A percentile compares a stretch with the other conserved stretches of the same genome.
These are phyloP conservation scores for Cercospora citrullina DNA, from an alignment of 2,329 filamentous ascomycete genomes.

Conservation along the genomic window DNA sequence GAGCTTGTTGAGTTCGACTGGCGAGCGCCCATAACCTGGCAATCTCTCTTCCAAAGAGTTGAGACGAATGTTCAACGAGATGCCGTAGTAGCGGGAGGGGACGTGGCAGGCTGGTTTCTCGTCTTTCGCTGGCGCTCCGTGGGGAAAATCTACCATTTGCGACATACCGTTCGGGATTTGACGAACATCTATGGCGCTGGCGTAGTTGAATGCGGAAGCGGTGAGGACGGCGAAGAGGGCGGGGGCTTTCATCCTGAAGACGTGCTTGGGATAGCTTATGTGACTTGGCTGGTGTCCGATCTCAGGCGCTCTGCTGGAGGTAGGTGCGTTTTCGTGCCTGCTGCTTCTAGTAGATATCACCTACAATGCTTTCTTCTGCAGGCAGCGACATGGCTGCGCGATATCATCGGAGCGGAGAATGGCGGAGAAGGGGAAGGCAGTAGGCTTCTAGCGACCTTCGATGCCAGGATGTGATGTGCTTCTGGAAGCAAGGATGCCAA, in stretches of 20 bases:
- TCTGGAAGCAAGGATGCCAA: not conserved
- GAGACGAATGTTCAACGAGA: slow-evolving; percentile 22
- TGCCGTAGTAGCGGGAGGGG: slow-evolving; percentile 20
- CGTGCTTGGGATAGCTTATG: not conserved
- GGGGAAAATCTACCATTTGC: not conserved
- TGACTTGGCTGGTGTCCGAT: not conserved
- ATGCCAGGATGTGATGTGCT: not conserved
- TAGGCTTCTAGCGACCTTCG: not conserved
- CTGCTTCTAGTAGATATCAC: not conserved
- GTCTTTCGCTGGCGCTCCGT: not conserved
- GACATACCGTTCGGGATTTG: not conserved
- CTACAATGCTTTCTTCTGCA: not conserved
- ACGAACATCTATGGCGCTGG: not conserved
- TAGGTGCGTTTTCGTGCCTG: not conserved
- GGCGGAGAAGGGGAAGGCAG: not conserved
- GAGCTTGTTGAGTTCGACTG: slow-evolving; percentile 24
- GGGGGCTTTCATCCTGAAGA: no score
- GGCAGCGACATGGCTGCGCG: not conserved
- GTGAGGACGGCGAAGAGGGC: not conserved
- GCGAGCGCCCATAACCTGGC: slow-evolving; percentile 17
- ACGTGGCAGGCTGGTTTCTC: not conserved
- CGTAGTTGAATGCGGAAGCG: not conserved
- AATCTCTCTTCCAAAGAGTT: not conserved
- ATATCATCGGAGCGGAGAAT: not conserved
- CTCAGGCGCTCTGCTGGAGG: not conserved